phyloP scores from a whole-genome alignment of 2,329 filamentous ascomycete species.

The Fusarium phyllophilum region DNA sequence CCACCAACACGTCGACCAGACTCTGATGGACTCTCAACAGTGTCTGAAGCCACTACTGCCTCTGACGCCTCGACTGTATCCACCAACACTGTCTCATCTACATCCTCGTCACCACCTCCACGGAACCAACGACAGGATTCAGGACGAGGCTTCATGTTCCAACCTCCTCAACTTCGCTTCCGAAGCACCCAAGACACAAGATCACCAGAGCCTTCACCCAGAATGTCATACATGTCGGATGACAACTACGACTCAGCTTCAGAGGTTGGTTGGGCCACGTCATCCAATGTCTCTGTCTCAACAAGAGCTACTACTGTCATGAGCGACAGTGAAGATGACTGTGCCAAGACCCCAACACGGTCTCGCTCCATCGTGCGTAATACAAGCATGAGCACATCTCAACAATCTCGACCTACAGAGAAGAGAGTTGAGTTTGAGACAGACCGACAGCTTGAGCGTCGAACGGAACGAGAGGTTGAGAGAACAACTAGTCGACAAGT shows the following conservation, averaged over 20 bases:
- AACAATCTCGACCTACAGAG: constrained; percentile 33
- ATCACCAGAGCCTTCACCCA: constrained; percentile 38
- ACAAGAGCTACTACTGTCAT: constrained; percentile 39
- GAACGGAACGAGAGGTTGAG: constrained; percentile 10
- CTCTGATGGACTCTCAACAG: constrained; percentile 39
- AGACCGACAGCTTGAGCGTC: constrained; percentile 29
- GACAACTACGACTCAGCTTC: constrained; percentile 42
- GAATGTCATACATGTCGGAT: constrained; percentile 37
- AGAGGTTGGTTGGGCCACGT: constrained; percentile 36
- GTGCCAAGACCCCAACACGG: constrained; percentile 34
- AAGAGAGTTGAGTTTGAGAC: constrained; percentile 27
- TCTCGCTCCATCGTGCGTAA: constrained; percentile 34
- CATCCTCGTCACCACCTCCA: constrained; percentile 7
- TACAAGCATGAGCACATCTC: constrained; percentile 21
- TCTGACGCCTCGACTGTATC: constrained; percentile 16
- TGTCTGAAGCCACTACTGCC: constrained; percentile 38
- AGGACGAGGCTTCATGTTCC: constrained; percentile 35
- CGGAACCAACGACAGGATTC: constrained; percentile 16
- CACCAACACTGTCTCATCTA: constrained; percentile 7
- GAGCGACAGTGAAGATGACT: constrained; percentile 39
- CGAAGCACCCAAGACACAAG: constrained; percentile 32
- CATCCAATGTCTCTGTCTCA: constrained; percentile 37
- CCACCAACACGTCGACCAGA: constrained; percentile 32
- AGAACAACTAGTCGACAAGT: constrained; percentile 16
- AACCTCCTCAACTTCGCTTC: constrained; percentile 41